Base-by-base conservation (phyloP, 1,284 basidiomycete genomes). In the Marasmius sp. region DNA sequence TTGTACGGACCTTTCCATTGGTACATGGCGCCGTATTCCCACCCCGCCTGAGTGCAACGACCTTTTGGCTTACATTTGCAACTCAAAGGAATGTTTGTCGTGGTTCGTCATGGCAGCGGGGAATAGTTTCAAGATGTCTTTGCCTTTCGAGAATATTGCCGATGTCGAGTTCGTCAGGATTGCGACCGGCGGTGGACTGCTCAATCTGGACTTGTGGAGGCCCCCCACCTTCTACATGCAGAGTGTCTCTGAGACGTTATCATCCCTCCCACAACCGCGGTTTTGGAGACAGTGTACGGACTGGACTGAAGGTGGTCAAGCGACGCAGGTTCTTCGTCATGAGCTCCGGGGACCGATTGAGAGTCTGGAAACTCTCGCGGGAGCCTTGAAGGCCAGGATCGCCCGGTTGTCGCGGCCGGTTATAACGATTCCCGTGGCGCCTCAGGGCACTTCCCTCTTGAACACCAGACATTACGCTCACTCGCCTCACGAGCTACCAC, bases 101-200 rank as follows among this genome's bases (percentile, higher is more conserved):
- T 93, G 91, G 91, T 93, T 88, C 73, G 86, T 93, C 64, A 83
- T 86, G 49, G 88, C 88, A 16, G 79, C 76, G 1, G 89, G 89
- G 34, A 82, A 82, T 66, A 85, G 88, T 41, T 93, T 92, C 80
- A 92, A 93, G 74, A 93, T 93, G 87, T 88, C 90, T 65, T 81
- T 92, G n/a, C 83, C 88, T 4, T 91, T 89, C 71, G 79, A 85
- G 61, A 79, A 72, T 64, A 85, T 93, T 63, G 65, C 79, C 20
- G 78, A 85, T 50, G 81, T 85, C 6, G 81, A 85, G 59, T 87
- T 91, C 72, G 75, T 79, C 33, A 81, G 85, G 63, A 74, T 79
- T 14, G 75, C 82, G 34, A 82, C 85, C 16, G 86, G 84, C 22
- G 77, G 81, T 12, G 89, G 82, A 22, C 75, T 84, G 16, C 87